Percentiles rank a stretch among this genome's conserved stretches.
phyloP scores from a whole-genome alignment of 225 moss, liverwort and hornwort species.

The Thuidium tamariscinum region DNA sequence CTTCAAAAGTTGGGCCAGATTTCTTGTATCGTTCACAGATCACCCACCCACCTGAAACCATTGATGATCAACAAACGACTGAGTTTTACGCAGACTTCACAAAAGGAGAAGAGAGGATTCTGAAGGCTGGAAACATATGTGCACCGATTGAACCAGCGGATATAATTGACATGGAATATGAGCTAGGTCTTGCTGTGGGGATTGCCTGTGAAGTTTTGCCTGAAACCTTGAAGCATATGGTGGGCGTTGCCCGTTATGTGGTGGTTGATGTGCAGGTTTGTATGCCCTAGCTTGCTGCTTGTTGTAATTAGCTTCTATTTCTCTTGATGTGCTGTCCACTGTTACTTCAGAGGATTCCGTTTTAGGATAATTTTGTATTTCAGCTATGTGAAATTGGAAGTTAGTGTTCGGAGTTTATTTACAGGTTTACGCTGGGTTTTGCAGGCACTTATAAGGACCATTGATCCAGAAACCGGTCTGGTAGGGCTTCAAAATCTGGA shows the following conservation, averaged over 20 bases:
- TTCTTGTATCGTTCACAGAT: constrained; percentile 56
- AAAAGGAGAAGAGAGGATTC: constrained; percentile 61
- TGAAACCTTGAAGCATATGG: constrained; percentile 74
- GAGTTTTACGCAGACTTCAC: constrained; percentile 91
- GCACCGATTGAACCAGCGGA: constrained; percentile 59
- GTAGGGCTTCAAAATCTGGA: constrained; percentile 71
- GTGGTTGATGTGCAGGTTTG: constrained; percentile 78
- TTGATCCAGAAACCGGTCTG: constrained; percentile 58
- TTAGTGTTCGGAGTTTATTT: neutral
- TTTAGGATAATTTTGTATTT: neutral
- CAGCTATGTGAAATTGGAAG: neutral
- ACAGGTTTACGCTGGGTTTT: neutral
- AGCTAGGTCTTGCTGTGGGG: constrained; percentile 81
- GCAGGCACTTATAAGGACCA: constrained; percentile 79
- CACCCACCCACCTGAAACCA: constrained; percentile 48
- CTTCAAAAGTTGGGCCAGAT: constrained; percentile 85
- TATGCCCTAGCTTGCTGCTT: neutral
- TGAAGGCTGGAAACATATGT: constrained; percentile 83
- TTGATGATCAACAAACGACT: constrained; percentile 54
- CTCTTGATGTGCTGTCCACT: neutral
- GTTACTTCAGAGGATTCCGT: neutral
- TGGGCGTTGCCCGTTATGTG: constrained; percentile 50
- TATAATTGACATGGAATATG: constrained; percentile 42
- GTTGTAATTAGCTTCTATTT: neutral
- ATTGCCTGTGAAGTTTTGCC: constrained; percentile 82